A percentile compares a stretch with the other conserved stretches of the same genome.
Evolutionary conservation across 2,329 filamentous ascomycete genomes (phyloP).

Genomic region (Dothistroma pini): DNA sequence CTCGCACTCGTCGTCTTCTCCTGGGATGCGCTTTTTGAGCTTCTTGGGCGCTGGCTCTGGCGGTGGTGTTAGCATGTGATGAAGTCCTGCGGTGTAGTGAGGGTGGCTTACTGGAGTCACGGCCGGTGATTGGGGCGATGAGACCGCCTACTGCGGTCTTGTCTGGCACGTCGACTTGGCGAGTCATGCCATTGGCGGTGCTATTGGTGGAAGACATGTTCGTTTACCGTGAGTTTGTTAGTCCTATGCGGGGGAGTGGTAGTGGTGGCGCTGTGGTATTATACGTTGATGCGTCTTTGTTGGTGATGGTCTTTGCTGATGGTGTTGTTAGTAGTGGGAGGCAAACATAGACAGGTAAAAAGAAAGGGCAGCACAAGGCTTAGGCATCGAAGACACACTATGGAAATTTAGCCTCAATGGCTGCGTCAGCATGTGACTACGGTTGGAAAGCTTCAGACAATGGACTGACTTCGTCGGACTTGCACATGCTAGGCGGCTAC

Average conservation of each 20-base stretch:
- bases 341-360: not conserved
- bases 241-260: not conserved
- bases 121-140: not conserved
- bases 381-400: not conserved
- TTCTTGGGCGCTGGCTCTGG: not conserved
- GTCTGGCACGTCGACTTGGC: not conserved
- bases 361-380: not conserved
- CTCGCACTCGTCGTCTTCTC: not conserved
- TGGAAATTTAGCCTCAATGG: not conserved
- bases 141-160: not conserved
- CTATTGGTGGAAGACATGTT: not conserved
- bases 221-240: not conserved
- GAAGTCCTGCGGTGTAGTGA: not conserved
- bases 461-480: not conserved
- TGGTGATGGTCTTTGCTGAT: not conserved
- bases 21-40: not conserved
- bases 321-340: no score
- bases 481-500: not conserved
- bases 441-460: not conserved
- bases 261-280: not conserved
- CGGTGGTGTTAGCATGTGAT: not conserved
- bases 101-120: not conserved
- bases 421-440: not conserved
- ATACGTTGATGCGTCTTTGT: not conserved
- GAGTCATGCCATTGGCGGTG: not conserved